phyloP scores from a whole-genome alignment of 176 grass and related monocot genomes.

The Ananas comosus region DNA sequence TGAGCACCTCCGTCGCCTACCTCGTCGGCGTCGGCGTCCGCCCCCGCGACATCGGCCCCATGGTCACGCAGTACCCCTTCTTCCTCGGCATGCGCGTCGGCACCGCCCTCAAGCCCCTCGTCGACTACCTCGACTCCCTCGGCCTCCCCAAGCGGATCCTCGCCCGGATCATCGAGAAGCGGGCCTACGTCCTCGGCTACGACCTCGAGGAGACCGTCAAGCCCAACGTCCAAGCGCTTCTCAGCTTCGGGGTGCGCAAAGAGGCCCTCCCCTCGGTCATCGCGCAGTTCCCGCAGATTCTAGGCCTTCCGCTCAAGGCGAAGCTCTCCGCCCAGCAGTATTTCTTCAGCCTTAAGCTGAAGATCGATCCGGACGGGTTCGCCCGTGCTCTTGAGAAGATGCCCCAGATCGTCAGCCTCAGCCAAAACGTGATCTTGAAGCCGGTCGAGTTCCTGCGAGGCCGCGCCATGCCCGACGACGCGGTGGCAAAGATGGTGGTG shows the following conservation, averaged over 20 bases:
- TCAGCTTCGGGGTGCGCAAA: conserved; percentile 64
- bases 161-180: conserved; percentile 77
- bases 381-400: conserved; percentile 57
- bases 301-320: conserved; percentile 73
- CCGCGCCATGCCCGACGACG: conserved; percentile 51
- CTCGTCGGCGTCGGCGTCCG: conserved; percentile 74
- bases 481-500: conserved; percentile 60
- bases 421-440: conserved; percentile 75
- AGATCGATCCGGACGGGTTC: conserved; percentile 72
- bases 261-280: conserved; percentile 61
- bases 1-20: conserved; percentile 89
- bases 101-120: conserved; percentile 76
- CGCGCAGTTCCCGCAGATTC: conserved; percentile 52
- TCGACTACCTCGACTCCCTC: conserved; percentile 70
- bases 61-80: conserved; percentile 90
- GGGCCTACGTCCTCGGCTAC: conserved; percentile 77
- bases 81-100: conserved; percentile 85
- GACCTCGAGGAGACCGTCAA: conserved; percentile 76
- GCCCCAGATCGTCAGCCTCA: conserved; percentile 78
- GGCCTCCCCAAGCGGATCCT: conserved; percentile 68
- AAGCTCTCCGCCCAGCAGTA: conserved; percentile 80
- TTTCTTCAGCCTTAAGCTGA: conserved; percentile 85
- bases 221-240: conserved; percentile 60
- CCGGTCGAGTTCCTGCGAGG: conserved; percentile 60
- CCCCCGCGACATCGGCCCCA: conserved; percentile 82